These are phyloP conservation scores for Haplosporangium sp. DNA, from an alignment of 371 early-diverging fungal species.

Conservation along the genomic window DNA sequence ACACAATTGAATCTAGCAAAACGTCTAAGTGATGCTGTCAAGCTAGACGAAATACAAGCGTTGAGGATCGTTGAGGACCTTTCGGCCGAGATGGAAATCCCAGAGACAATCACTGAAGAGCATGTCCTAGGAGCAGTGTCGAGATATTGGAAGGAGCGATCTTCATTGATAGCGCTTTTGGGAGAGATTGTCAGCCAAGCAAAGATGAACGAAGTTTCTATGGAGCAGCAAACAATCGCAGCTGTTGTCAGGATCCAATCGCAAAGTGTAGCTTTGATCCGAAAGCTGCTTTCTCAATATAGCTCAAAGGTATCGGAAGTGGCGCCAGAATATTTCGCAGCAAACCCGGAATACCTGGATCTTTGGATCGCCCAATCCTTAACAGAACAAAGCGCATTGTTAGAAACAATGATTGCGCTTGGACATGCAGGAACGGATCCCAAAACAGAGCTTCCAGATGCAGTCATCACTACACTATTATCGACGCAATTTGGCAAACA, in stretches of 20 bases:
- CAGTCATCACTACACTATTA: conserved; percentile 23
- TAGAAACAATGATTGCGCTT: conserved; percentile 39
- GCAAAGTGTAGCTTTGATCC: conserved; percentile 27
- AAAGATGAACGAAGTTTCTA: conserved; percentile 15
- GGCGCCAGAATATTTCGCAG: conserved; percentile 40
- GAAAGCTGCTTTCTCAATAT: conserved; percentile 32
- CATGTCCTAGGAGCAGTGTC: conserved; percentile 25
- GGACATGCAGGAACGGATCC: conserved; percentile 30
- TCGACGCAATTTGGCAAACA: conserved; percentile 41
- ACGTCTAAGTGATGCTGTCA: conserved; percentile 42
- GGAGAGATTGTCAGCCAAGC: conserved; percentile 25
- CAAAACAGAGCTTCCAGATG: conserved; percentile 20
- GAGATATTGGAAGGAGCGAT: conserved; percentile 44
- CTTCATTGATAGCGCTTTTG: conserved; percentile 36
- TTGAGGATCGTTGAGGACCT: conserved; percentile 36
- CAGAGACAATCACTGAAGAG: conserved; percentile 32
- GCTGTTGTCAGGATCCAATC: conserved; percentile 22
- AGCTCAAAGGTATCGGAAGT: conserved; percentile 19
- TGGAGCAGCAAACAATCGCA: conserved; percentile 15
- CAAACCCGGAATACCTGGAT: conserved; percentile 29
- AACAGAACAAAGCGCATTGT: conserved; percentile 39
- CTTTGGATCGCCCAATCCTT: conserved; percentile 52
- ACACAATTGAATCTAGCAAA: conserved; percentile 49
- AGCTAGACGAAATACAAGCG: conserved; percentile 47
- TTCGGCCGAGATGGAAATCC: conserved; percentile 18